Evolutionary conservation across 2,329 filamentous ascomycete species (phyloP).

Genomic region (Pestalotiopsis sp.): DNA sequence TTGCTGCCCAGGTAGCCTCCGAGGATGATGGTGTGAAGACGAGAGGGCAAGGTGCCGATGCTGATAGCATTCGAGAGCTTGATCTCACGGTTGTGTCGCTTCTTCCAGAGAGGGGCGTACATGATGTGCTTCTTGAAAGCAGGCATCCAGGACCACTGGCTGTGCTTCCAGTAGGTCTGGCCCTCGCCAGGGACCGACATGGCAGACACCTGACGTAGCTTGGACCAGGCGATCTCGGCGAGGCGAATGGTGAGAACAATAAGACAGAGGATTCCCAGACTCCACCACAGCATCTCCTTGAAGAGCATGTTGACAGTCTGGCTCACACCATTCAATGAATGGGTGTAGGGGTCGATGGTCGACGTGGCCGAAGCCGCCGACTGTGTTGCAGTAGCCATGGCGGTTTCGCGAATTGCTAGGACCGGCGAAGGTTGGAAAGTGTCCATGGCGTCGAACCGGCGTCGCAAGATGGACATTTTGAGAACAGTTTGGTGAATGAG

Average conservation of each 20-base stretch:
- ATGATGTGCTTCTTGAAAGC: conserved; percentile 63
- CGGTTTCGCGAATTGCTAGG: conserved; percentile 27
- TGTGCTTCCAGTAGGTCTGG: conserved; percentile 62
- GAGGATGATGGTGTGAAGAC: conserved; percentile 63
- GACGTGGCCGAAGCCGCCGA: conserved; percentile 34
- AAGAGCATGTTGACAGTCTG: conserved; percentile 61
- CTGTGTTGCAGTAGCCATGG: conserved; percentile 22
- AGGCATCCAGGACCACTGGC: conserved; percentile 64
- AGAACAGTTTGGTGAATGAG: conserved; percentile 15
- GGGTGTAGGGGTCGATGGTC: conserved; percentile 59
- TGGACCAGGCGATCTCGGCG: conserved; percentile 55
- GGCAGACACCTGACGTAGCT: conserved; percentile 61
- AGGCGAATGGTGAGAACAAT: conserved; percentile 57
- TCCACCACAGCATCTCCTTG: conserved; percentile 63
- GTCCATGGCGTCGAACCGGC: conserved; percentile 35
- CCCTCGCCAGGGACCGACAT: conserved; percentile 56
- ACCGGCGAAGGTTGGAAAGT: conserved; percentile 28
- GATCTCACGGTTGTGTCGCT: conserved; percentile 71
- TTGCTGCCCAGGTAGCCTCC: conserved; percentile 63
- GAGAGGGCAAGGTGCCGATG: conserved; percentile 66
- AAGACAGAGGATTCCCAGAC: conserved; percentile 57
- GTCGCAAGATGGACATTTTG: conserved; percentile 34
- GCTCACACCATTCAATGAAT: conserved; percentile 62
- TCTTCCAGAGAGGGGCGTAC: conserved; percentile 66
- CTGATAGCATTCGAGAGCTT: conserved; percentile 58